Conservation (phyloP, 2,329 filamentous ascomycete species). For the Neoascochyta sp. region DNA sequence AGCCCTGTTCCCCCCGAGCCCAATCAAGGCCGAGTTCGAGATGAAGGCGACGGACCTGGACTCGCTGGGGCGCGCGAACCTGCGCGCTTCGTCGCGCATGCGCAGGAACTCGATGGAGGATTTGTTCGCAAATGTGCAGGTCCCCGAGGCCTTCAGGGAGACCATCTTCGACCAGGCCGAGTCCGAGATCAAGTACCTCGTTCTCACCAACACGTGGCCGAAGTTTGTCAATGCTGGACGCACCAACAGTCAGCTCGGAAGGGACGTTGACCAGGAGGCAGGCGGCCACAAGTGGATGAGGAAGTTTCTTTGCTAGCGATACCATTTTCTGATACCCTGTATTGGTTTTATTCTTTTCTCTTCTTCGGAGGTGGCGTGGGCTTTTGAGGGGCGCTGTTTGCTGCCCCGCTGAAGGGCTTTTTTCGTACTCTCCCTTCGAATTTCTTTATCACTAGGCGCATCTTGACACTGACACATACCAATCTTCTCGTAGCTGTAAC, state of each 20-base stretch:
- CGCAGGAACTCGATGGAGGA: slow-evolving; percentile 16
- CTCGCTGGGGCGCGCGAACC: slow-evolving; percentile 26
- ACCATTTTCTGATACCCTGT: not conserved
- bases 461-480: too few relatives aligned
- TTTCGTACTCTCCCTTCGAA: too few relatives aligned
- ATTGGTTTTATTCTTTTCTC: too few relatives aligned
- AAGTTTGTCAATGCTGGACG: slow-evolving; percentile 32
- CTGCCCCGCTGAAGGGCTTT: too few relatives aligned
- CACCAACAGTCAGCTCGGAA: slow-evolving; percentile 17
- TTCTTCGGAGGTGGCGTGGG: too few relatives aligned
- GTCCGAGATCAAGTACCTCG: slow-evolving; percentile 35
- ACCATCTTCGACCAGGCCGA: slow-evolving; percentile 31
- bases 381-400: too few relatives aligned
- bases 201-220: slow-evolving; percentile 37
- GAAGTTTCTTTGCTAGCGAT: slow-evolving; percentile 6
- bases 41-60: slow-evolving; percentile 23
- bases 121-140: slow-evolving; percentile 10
- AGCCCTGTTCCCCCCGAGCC: slow-evolving; percentile 6
- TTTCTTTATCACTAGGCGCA: too few relatives aligned
- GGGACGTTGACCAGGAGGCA: slow-evolving; percentile 14
- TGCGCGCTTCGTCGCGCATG: slow-evolving; percentile 24
- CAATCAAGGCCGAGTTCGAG: slow-evolving; percentile 13
- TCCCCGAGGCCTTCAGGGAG: slow-evolving; percentile 26
- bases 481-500: too few relatives aligned
- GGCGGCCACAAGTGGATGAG: slow-evolving; percentile 9